A percentile compares a stretch with the other conserved stretches of the same genome.
phyloP scores from a whole-genome alignment of 2,329 filamentous ascomycete species.

The Colletotrichum sp. region DNA sequence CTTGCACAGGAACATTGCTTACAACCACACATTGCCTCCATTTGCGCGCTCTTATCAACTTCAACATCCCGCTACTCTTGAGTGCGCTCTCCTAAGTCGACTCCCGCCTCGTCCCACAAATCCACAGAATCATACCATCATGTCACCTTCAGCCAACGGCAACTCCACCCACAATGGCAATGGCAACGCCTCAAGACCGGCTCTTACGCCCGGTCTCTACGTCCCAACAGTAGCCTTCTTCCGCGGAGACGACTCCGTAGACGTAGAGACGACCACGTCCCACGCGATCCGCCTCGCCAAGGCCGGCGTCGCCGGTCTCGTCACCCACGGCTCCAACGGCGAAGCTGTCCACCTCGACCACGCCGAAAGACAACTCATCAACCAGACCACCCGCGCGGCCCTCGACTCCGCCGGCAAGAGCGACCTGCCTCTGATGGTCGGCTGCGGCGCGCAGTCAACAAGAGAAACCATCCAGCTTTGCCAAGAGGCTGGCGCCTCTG shows the following conservation, averaged over 20 bases:
- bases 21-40: not conserved
- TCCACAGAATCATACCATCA: not conserved
- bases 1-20: not conserved
- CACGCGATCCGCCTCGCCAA: conserved; percentile 65
- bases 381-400: conserved; percentile 57
- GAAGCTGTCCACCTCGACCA: conserved; percentile 64
- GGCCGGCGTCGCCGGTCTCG: conserved; percentile 69
- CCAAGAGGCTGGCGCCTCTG: conserved; percentile 61
- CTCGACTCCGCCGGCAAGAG: conserved; percentile 41
- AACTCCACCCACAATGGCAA: not conserved
- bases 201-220: conserved; percentile 52
- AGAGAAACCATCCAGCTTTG: conserved; percentile 66
- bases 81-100: not conserved
- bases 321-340: conserved; percentile 75
- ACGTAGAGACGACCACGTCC: conserved; percentile 53
- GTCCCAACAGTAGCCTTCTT: conserved; percentile 71
- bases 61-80: not conserved
- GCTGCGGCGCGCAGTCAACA: conserved; percentile 68
- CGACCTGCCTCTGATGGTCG: conserved; percentile 61
- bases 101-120: not conserved
- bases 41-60: not conserved
- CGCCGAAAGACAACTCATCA: conserved; percentile 60
- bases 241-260: conserved; percentile 57
- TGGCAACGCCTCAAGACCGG: not conserved
- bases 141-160: conserved; percentile 17